These are phyloP conservation scores for Westerdykella ornata DNA, from an alignment of 2,329 filamentous ascomycete genomes.

Conservation along the genomic window DNA sequence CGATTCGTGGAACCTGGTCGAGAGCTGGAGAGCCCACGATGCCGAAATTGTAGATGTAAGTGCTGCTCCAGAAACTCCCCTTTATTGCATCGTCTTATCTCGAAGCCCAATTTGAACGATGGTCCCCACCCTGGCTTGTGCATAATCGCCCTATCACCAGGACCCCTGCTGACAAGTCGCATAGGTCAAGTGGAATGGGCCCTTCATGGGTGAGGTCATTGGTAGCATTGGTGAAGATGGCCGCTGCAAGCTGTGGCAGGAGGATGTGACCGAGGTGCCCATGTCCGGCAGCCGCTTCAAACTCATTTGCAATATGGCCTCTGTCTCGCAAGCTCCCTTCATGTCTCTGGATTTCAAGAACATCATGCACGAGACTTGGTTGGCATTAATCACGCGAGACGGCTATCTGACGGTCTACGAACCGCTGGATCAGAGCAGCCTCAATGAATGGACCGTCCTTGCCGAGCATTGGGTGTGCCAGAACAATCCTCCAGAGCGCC, in stretches of 20 bases:
- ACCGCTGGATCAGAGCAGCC: constrained; percentile 74
- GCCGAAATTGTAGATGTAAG: constrained; percentile 81
- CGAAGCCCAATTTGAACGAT: constrained; percentile 7
- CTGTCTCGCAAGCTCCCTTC: constrained; percentile 63
- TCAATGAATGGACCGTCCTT: constrained; percentile 67
- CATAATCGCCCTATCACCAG: constrained; percentile 13
- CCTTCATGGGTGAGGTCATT: constrained; percentile 80
- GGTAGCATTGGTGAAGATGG: constrained; percentile 86
- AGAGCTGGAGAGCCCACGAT: constrained; percentile 85
- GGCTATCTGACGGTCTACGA: constrained; percentile 75
- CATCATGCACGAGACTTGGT: constrained; percentile 74
- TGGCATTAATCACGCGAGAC: constrained; percentile 77
- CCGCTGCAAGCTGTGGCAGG: constrained; percentile 85
- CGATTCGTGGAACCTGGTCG: constrained; percentile 69
- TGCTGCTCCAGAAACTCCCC: constrained; percentile 8
- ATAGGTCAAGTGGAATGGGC: constrained; percentile 88
- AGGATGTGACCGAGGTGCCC: constrained; percentile 73
- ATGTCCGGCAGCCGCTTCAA: constrained; percentile 74
- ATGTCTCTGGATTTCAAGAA: constrained; percentile 81
- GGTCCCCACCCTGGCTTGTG: constrained; percentile 12
- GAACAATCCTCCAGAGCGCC: constrained; percentile 56
- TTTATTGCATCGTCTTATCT: constrained; percentile 11
- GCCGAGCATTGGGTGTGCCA: constrained; percentile 70
- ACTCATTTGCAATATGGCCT: constrained; percentile 54
- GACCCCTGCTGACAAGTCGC: constrained; percentile 13